Conservation (phyloP, 257 asterid species). For the Ballota nigra region DNA sequence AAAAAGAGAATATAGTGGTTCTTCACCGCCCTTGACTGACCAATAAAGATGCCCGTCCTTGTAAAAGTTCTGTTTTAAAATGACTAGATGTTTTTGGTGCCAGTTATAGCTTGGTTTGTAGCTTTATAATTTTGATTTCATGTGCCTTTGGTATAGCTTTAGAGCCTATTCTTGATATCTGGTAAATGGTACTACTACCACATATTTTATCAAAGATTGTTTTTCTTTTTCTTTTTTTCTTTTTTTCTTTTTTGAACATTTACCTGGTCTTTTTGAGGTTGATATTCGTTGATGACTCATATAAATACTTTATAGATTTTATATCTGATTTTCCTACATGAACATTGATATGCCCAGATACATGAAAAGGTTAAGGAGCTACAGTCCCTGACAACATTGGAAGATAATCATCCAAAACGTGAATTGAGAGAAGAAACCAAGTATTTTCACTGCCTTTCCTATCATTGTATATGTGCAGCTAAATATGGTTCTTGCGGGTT, state of each 20-base stretch:
- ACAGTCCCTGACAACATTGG: constrained; percentile 40
- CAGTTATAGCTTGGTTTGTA: too few relatives aligned
- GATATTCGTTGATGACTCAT: constrained; percentile 9
- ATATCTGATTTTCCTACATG: constrained; percentile 22
- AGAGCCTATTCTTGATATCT: too few relatives aligned
- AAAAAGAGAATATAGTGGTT: too few relatives aligned
- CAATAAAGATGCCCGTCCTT: too few relatives aligned
- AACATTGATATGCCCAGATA: constrained; percentile 41
- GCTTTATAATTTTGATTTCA: too few relatives aligned
- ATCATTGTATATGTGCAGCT: constrained; percentile 5
- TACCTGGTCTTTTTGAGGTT: constrained; percentile 7
- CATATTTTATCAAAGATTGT: too few relatives aligned
- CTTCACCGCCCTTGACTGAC: too few relatives aligned
- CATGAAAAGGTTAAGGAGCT: constrained; percentile 67
- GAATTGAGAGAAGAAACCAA: constrained; percentile 46
- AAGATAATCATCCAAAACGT: constrained; percentile 36
- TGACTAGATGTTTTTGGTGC: too few relatives aligned
- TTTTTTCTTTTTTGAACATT: not conserved
- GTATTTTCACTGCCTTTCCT: constrained; percentile 42
- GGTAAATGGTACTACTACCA: too few relatives aligned
- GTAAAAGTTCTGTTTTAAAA: too few relatives aligned
- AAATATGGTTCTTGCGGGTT: constrained; percentile 1
- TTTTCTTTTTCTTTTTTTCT: too few relatives aligned
- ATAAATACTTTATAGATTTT: not conserved
- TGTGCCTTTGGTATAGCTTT: too few relatives aligned